phyloP scores from a whole-genome alignment of 805 yeast species.

The Kluyveromyces siamensis region DNA sequence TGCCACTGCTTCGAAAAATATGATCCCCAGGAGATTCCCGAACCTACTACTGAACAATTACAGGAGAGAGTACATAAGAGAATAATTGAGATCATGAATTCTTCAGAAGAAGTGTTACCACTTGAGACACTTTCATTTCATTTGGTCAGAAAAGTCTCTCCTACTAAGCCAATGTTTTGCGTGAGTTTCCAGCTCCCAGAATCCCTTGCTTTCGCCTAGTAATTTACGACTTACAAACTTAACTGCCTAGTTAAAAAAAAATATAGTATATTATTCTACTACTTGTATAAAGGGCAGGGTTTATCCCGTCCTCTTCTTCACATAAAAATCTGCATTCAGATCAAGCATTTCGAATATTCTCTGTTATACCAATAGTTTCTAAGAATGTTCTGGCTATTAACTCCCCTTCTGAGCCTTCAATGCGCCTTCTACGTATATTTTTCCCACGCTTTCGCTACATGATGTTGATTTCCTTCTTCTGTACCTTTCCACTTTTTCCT shows the following conservation, averaged over 20 bases:
- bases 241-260: background rate
- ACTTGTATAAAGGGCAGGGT: too few species aligned
- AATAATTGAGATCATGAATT: slow-evolving; percentile 35
- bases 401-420: background rate
- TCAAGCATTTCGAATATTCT: too few species aligned
- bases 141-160: slow-evolving; percentile 88
- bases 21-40: slow-evolving; percentile 56
- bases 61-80: slow-evolving; percentile 55
- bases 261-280: background rate
- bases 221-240: background rate
- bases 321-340: too few species aligned
- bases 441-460: too few species aligned
- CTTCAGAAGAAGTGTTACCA: slow-evolving; percentile 39
- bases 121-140: slow-evolving; percentile 54
- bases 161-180: slow-evolving; percentile 94
- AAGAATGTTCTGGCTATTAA: background rate
- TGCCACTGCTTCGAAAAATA: slow-evolving; percentile 91
- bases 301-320: too few species aligned
- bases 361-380: background rate
- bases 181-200: slow-evolving; percentile 67
- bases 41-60: slow-evolving; percentile 60
- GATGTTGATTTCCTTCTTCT: background rate
- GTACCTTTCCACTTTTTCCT: background rate
- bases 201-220: slow-evolving; percentile 40
- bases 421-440: background rate